Evolutionary conservation across 148 eudicot species (phyloP).

Genomic region (Vaccinium darrowii): DNA sequence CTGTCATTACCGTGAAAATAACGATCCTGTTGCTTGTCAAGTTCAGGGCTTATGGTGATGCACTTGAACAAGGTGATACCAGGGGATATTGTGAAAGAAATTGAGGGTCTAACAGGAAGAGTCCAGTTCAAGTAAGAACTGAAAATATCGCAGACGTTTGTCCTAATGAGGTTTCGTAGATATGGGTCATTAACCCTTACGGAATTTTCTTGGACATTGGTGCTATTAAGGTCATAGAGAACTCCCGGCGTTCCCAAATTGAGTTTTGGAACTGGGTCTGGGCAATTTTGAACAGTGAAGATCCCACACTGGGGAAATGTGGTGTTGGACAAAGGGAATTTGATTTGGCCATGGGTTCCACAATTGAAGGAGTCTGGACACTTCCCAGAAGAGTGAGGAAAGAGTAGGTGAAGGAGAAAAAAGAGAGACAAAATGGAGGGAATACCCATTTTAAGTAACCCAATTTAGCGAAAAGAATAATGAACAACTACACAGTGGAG

Average conservation of each 20-base stretch:
- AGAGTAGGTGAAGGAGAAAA: conserved; percentile 1
- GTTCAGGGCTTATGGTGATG: not conserved
- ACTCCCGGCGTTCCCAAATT: not conserved
- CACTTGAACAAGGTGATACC: not conserved
- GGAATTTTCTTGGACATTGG: not conserved
- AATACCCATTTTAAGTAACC: not conserved
- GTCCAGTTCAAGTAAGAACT: not conserved
- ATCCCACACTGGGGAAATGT: conserved; percentile 31
- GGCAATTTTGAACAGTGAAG: conserved; percentile 24
- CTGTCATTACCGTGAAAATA: not conserved
- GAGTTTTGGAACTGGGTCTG: conserved; percentile 8
- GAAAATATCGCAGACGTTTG: not conserved
- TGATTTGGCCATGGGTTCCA: conserved; percentile 12
- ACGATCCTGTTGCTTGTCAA: not conserved
- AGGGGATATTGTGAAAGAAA: not conserved
- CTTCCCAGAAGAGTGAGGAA: not conserved
- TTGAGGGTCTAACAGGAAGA: not conserved
- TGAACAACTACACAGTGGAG: not conserved
- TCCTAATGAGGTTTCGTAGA: not conserved
- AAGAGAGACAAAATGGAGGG: not conserved
- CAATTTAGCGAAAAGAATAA: not conserved
- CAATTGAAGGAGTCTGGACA: conserved; percentile 42
- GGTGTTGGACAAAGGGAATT: conserved; percentile 36
- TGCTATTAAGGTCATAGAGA: not conserved
- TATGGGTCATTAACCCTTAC: not conserved